Conservation (phyloP, 2,329 filamentous ascomycete species). For the Sclerotinia nivalis region DNA sequence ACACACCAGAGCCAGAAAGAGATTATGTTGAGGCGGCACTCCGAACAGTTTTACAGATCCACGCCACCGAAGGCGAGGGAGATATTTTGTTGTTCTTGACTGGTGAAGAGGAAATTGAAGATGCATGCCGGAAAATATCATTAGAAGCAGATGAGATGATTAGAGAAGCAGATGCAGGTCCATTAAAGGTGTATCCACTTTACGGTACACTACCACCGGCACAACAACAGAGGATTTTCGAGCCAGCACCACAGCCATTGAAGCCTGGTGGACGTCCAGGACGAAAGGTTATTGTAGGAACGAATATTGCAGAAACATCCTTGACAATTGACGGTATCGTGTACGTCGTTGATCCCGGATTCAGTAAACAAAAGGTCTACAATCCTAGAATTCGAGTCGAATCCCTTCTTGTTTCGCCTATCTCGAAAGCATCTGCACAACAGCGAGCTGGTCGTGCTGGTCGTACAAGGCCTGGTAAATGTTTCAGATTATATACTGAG, state of each 20-base stretch:
- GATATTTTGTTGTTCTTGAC: slow-evolving; percentile 95
- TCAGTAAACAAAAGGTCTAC: slow-evolving; percentile 99
- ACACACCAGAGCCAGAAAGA: slow-evolving; percentile 91
- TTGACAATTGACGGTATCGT: slow-evolving; percentile 99
- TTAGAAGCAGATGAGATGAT: slow-evolving; percentile 91
- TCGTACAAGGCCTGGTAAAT: slow-evolving; percentile 97
- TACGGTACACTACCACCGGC: slow-evolving; percentile 91
- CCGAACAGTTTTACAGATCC: slow-evolving; percentile 93
- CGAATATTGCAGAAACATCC: slow-evolving; percentile 97
- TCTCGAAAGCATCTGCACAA: slow-evolving; percentile 95
- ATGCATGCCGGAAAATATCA: slow-evolving; percentile 87
- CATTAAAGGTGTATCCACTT: slow-evolving; percentile 85
- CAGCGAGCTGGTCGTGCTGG: slow-evolving; percentile 98
- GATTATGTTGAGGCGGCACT: slow-evolving; percentile 97
- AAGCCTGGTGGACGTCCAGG: slow-evolving; percentile 79
- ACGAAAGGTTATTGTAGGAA: slow-evolving; percentile 91
- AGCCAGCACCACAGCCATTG: slow-evolving; percentile 74
- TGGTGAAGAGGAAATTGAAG: slow-evolving; percentile 98
- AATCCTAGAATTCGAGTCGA: slow-evolving; percentile 96
- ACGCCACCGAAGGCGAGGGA: slow-evolving; percentile 87
- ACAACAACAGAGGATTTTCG: slow-evolving; percentile 95
- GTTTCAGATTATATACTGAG: slow-evolving; percentile 96
- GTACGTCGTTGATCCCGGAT: slow-evolving; percentile 98
- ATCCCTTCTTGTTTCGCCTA: slow-evolving; percentile 94
- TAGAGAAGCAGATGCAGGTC: slow-evolving; percentile 86